Base-by-base conservation (phyloP, 2,329 filamentous ascomycete species). In the Didymosphaeria variabile region DNA sequence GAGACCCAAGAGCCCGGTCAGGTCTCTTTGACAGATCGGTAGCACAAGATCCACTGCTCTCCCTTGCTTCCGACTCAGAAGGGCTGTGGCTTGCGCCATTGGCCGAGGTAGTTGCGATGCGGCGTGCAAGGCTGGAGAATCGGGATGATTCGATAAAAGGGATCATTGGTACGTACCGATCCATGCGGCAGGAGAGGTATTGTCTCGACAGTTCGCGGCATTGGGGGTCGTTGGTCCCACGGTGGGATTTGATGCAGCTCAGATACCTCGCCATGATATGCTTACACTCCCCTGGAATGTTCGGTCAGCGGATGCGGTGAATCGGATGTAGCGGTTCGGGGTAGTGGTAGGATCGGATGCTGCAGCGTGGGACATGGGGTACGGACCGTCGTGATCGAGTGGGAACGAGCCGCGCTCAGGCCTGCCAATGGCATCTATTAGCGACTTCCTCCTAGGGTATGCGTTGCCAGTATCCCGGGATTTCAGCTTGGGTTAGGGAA, bases 321-420 rank as follows among this genome's bases (percentile, higher is more conserved):
- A 12, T 26, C 13, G 42, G 32, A 34, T 13, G 36, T 46, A 17
- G 36, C 38, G 53, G 26, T 52, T 29, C 44, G 31, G 42, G 59
- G 49, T 32, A 51, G 36, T 42, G 53, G 47, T 40, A 44, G 53
- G 47, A 52, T 55, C 15, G 47, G 17, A 23, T 10, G 49, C 42
- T 17, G n/a, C 73, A 90, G 90, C 92, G 59, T 32, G 56, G 36
- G 21, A 32, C 45, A 38, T 31, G 53, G 58, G 53, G 40, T 57
- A 61, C 74, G 53, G 81, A 89, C 88, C 93, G 78, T 97, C 93
- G 72, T 97, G 94, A 79, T 98, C 94, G 58, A 98, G 88, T n/a
- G 94, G 94, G 75, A 98, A 98, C 72, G 92, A 96, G 58, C 94
- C 94, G 71, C 94, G 89, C 78, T 97, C 91, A 5, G 94, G 94